These are phyloP conservation scores for Clonostachys rosea DNA, from an alignment of 2,329 filamentous ascomycete species.

Conservation along the genomic window DNA sequence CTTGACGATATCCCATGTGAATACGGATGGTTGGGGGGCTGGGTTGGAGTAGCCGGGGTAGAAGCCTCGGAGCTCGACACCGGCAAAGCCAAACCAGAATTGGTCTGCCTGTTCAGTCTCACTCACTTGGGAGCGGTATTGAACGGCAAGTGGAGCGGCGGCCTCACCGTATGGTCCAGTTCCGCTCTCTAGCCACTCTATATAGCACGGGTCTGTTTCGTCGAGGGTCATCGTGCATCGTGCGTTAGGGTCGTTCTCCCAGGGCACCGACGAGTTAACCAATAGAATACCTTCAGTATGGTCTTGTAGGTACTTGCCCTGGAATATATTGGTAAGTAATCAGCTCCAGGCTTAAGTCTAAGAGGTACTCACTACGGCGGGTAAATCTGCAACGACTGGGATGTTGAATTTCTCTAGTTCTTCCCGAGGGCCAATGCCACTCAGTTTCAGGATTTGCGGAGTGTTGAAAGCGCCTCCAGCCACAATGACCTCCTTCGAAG, in stretches of 20 bases:
- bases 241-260: constrained; percentile 11
- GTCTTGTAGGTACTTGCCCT: constrained; percentile 51
- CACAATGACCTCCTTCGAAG: constrained; percentile 36
- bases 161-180: constrained; percentile 19
- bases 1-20: constrained; percentile 36
- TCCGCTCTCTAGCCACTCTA: constrained; percentile 20
- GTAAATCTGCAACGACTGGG: constrained; percentile 43
- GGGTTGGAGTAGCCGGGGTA: constrained; percentile 36
- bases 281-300: constrained; percentile 35
- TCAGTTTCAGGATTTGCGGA: constrained; percentile 47
- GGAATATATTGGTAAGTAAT: neutral
- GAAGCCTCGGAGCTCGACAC: constrained; percentile 48
- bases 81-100: constrained; percentile 48
- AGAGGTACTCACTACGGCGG: constrained; percentile 38
- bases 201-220: constrained; percentile 25
- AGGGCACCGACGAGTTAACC: constrained; percentile 3
- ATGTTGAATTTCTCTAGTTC: constrained; percentile 32
- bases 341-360: neutral
- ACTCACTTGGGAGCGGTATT: constrained; percentile 16
- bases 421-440: constrained; percentile 35
- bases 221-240: constrained; percentile 18
- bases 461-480: constrained; percentile 47
- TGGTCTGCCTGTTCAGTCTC: constrained; percentile 38
- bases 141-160: constrained; percentile 30
- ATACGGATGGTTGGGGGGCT: no score